Percentiles rank a stretch among this genome's conserved stretches.
phyloP scores from a whole-genome alignment of 305 asterid genomes.

The Stenogyne calaminthoides region DNA sequence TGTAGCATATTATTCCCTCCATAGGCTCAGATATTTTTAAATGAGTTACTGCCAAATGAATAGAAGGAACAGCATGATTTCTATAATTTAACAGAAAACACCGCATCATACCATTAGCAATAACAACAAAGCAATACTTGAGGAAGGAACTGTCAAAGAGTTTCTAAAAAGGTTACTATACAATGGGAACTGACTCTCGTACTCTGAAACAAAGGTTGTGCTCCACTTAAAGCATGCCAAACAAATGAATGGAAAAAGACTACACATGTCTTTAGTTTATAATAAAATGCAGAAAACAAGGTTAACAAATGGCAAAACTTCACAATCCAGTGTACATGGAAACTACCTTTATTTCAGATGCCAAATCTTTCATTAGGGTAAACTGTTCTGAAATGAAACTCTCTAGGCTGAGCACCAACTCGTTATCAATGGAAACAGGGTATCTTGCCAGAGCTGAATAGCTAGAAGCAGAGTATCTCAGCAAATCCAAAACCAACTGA shows the following conservation, averaged over 20 bases:
- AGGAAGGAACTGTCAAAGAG: slow-evolving; percentile 9
- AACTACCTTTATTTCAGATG: slow-evolving; percentile 71
- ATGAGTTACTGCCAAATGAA: slow-evolving; percentile 17
- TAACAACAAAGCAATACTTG: slow-evolving; percentile 14
- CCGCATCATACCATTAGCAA: background rate
- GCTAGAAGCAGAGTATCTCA: slow-evolving; percentile 67
- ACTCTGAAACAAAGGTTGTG: slow-evolving; percentile 3
- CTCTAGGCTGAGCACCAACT: slow-evolving; percentile 53
- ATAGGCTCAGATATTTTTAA: background rate
- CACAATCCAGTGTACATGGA: slow-evolving; percentile 11
- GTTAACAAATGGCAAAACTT: slow-evolving; percentile 22
- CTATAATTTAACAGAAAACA: slow-evolving; percentile 3
- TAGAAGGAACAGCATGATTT: background rate
- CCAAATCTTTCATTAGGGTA: slow-evolving; percentile 60
- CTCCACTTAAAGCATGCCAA: slow-evolving; percentile 15
- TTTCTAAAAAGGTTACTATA: slow-evolving; percentile 5
- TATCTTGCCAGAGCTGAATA: slow-evolving; percentile 72
- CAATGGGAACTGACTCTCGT: slow-evolving; percentile 12
- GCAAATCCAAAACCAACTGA: slow-evolving; percentile 86
- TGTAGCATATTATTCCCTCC: slow-evolving; percentile 11
- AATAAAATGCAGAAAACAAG: slow-evolving; percentile 1
- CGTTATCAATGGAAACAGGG: slow-evolving; percentile 52
- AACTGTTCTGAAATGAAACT: slow-evolving; percentile 77
- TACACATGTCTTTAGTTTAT: slow-evolving; percentile 18
- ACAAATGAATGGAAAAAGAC: slow-evolving; percentile 5